Conservation (phyloP, 1,139 yeast species). For the Sugiyamaella grinbergsii region DNA sequence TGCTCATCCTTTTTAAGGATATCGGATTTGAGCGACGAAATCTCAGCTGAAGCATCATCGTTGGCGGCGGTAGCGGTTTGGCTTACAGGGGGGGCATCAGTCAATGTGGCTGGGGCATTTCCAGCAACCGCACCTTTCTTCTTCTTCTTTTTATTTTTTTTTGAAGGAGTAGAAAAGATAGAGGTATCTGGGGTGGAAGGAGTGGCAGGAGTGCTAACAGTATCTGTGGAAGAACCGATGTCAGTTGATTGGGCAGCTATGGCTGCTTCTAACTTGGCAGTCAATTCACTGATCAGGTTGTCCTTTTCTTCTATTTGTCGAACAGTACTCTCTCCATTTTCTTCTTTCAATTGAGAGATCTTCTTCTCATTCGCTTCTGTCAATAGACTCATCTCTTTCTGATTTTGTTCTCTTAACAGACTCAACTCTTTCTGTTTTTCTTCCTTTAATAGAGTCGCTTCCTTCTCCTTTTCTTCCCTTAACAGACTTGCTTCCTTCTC, state of each 20-base stretch:
- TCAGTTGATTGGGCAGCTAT: not conserved
- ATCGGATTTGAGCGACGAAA: slow-evolving; percentile 12
- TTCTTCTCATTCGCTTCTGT: not conserved
- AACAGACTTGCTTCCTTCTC: slow-evolving; percentile 12
- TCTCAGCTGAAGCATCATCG: not conserved
- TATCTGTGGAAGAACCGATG: not conserved
- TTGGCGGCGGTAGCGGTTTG: not conserved
- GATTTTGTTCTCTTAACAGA: not conserved
- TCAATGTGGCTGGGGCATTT: not conserved
- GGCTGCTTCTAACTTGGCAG: not conserved
- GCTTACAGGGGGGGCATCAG: not conserved
- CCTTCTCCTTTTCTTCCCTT: slow-evolving; percentile 15
- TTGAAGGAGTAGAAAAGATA: slow-evolving; percentile 22
- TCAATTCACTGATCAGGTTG: slow-evolving; percentile 1
- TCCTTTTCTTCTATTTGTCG: no score
- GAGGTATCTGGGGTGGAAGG: slow-evolving; percentile 14
- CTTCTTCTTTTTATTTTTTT: slow-evolving; percentile 35
- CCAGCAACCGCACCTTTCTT: slow-evolving; percentile 28
- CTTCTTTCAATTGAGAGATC: not conserved
- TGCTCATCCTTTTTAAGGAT: slow-evolving; percentile 47
- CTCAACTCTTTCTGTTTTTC: slow-evolving; percentile 2
- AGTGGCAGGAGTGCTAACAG: slow-evolving; percentile 6
- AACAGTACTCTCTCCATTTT: no score
- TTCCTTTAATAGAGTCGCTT: slow-evolving; percentile 7
- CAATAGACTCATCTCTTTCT: slow-evolving; percentile 1